phyloP scores from a whole-genome alignment of 805 yeast genomes.

The Candida xyloterini region DNA sequence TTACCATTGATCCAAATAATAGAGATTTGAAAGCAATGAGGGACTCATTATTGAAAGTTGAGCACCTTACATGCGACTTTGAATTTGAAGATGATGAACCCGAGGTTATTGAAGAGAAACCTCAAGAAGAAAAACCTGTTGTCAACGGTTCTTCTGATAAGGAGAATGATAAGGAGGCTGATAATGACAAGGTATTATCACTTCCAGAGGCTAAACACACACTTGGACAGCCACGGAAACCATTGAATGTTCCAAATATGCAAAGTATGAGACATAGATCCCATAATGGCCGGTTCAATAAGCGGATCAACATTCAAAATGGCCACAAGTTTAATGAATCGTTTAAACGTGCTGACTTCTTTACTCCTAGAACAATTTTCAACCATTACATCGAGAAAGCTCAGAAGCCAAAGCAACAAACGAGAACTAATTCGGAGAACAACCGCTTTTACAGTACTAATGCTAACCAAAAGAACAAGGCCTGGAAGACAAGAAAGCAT shows the following conservation, averaged over 20 bases:
- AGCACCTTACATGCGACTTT: conserved; percentile 80
- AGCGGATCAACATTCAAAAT: conserved; percentile 10
- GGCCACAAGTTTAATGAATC: conserved; percentile 14
- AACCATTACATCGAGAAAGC: conserved; percentile 69
- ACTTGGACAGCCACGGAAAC: conserved; percentile 26
- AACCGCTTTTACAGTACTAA: conserved; percentile 19
- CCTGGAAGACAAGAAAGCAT: conserved; percentile 30
- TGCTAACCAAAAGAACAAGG: conserved; percentile 25
- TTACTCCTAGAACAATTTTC: conserved; percentile 74
- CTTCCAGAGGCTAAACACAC: conserved; percentile 12
- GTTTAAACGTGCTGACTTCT: conserved; percentile 63
- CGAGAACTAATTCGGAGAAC: conserved; percentile 7
- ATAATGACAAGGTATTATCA: conserved; percentile 1
- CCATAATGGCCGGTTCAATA: conserved; percentile 21
- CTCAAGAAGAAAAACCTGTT: conserved; percentile 11
- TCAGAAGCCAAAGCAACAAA: conserved; percentile 37
- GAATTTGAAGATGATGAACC: conserved; percentile 41
- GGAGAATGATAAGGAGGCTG: conserved; percentile 23
- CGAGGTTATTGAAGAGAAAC: conserved; percentile 19
- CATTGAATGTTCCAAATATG: conserved; percentile 29
- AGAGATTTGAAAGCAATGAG: conserved; percentile 65
- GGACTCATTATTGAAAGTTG: conserved; percentile 55
- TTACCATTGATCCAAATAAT: conserved; percentile 84
- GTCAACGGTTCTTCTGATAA: conserved; percentile 20
- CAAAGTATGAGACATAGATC: conserved; percentile 20